Percentiles rank a stretch among this genome's conserved stretches.
Evolutionary conservation across 1,139 yeast genomes (phyloP).

Genomic region (Nakaseomyces glabratus): DNA sequence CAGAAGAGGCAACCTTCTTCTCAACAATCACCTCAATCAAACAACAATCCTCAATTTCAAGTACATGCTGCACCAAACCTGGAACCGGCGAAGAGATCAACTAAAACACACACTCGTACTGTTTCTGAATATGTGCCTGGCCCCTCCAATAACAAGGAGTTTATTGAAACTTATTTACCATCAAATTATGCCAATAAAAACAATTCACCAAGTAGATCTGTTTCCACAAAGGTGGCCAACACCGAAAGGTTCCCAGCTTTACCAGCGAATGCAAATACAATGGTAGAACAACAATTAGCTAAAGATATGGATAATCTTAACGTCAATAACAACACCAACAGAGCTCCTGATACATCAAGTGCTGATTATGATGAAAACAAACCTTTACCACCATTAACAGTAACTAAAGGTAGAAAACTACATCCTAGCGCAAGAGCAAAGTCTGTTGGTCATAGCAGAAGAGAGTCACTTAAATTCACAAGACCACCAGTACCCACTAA

Average conservation of each 20-base stretch:
- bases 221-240: slow-evolving; percentile 15
- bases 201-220: slow-evolving; percentile 19
- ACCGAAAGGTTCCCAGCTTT: slow-evolving; percentile 27
- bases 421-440: slow-evolving; percentile 89
- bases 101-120: slow-evolving; percentile 34
- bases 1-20: slow-evolving; percentile 22
- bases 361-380: slow-evolving; percentile 15
- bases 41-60: slow-evolving; percentile 12
- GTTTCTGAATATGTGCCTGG: slow-evolving; percentile 34
- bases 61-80: slow-evolving; percentile 9
- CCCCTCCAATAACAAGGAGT: slow-evolving; percentile 10
- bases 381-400: slow-evolving; percentile 21
- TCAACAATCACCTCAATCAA: slow-evolving; percentile 9
- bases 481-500: slow-evolving; percentile 30
- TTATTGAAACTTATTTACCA: not conserved
- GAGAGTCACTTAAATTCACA: slow-evolving; percentile 42
- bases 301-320: slow-evolving; percentile 20
- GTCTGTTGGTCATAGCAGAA: slow-evolving; percentile 73
- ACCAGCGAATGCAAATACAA: slow-evolving; percentile 29
- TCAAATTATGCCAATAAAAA: slow-evolving; percentile 9
- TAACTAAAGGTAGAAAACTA: slow-evolving; percentile 33
- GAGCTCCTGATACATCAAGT: slow-evolving; percentile 1
- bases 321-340: slow-evolving; percentile 10
- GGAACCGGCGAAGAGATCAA: slow-evolving; percentile 11
- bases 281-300: slow-evolving; percentile 28